Evolutionary conservation across 768 basidiomycete species (phyloP), one percentile per base, ranked within the genome.

Genomic region (Collybiopsis luxurians): DNA sequence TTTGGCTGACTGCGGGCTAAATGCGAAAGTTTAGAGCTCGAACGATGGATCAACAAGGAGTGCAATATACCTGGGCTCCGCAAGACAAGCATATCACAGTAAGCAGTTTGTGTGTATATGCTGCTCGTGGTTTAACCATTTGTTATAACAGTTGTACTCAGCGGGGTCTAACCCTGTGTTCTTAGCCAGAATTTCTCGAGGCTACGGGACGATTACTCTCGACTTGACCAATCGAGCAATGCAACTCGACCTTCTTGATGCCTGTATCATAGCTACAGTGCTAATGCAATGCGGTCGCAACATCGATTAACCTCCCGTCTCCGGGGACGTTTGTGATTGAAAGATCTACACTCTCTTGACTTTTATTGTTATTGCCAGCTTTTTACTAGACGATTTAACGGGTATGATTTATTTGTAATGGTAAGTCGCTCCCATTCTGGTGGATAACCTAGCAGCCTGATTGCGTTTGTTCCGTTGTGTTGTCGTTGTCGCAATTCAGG

Each of bases 201-300:
- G 65, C 24, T 71, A 78, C 23, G 74, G 75, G 21, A 70, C 67
- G 3, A 71, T 87, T 55, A 66, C 70, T 2, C 75, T 89, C 19
- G 84, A 87, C 55, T 66, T 89, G 57, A 81, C 82, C 2, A 67
- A 77, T 1, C 77, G 82, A 39, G 83, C 83, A 10, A 68, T 86
- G 30, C 78, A 83, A 55, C 71, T 79, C 6, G 79, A 78, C 13
- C 74, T 89, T 13, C 71, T 86, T 4, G 81, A 87, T 26, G 64
- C 74, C 11, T 68, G 75, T 56, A 64, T 88, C 26, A 73, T 82
- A 9, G 84, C 82, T 0, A 75, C 82, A 0, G 62, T 82, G 10
- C 70, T 88, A 23, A 70, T 88, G 45, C 81, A 80, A 57, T 85
- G 75, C 48, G 86, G 86, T 19, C 79, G 78, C 56, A 81, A 74